These are phyloP conservation scores for Suillus discolor DNA, from an alignment of 768 basidiomycete species.

Conservation along the genomic window DNA sequence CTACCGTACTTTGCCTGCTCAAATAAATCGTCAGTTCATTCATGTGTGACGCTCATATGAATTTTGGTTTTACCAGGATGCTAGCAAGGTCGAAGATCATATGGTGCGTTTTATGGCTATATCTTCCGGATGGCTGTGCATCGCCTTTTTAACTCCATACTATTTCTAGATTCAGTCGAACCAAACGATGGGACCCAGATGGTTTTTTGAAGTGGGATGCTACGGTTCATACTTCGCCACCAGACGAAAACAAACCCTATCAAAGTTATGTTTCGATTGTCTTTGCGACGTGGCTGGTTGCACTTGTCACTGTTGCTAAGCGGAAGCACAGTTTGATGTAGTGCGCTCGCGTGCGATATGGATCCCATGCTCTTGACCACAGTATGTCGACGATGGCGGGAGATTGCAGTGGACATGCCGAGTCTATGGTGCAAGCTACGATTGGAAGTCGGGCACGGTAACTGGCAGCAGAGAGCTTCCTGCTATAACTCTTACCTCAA, in stretches of 20 bases:
- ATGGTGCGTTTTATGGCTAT: neutral
- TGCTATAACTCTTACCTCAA: neutral
- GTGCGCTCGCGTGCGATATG: no score
- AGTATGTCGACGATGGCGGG: constrained; percentile 46
- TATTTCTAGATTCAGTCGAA: no score
- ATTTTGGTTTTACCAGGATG: neutral
- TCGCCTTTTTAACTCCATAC: no score
- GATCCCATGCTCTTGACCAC: constrained; percentile 39
- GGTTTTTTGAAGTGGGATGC: no score
- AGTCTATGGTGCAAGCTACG: constrained; percentile 49
- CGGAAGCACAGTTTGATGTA: no score
- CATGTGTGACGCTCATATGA: neutral
- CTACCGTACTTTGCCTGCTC: neutral
- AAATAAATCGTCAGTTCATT: neutral
- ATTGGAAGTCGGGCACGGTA: constrained; percentile 13
- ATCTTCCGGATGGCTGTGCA: no score
- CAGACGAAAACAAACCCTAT: no score
- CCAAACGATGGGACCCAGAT: no score
- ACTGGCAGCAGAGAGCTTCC: constrained; percentile 9
- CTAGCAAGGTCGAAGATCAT: neutral
- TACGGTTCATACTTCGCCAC: no score
- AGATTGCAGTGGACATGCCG: constrained; percentile 40
- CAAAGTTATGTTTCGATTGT: no score
- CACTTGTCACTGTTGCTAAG: no score
- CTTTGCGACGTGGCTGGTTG: no score